Evolutionary conservation across 805 yeast species (phyloP).

Genomic region (Candida railenensis): DNA sequence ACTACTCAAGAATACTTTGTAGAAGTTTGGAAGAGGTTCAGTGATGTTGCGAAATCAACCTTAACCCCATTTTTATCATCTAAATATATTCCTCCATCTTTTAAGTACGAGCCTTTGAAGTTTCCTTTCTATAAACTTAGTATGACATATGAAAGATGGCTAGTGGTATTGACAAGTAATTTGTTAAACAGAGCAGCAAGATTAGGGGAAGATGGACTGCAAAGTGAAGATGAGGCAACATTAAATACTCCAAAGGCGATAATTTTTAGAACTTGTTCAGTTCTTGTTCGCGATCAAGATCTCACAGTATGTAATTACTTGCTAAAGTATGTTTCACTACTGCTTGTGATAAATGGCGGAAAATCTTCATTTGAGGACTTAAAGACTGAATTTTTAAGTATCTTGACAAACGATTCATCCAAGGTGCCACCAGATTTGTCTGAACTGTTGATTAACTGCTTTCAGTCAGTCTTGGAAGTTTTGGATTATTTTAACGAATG

Average conservation of each 20-base stretch:
- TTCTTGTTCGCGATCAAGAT: constrained; percentile 68
- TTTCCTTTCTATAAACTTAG: constrained; percentile 67
- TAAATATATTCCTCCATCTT: constrained; percentile 61
- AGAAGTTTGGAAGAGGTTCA: constrained; percentile 59
- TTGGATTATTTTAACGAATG: constrained; percentile 84
- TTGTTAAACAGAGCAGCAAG: constrained; percentile 47
- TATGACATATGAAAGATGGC: constrained; percentile 68
- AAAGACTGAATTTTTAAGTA: constrained; percentile 55
- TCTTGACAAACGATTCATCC: constrained; percentile 51
- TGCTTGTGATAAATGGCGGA: constrained; percentile 53
- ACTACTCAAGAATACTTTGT: constrained; percentile 15
- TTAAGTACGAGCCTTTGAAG: constrained; percentile 42
- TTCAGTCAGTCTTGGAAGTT: constrained; percentile 71
- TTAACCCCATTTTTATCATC: constrained; percentile 75
- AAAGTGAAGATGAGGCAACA: constrained; percentile 9
- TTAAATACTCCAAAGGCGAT: constrained; percentile 15
- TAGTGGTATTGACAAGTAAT: constrained; percentile 66
- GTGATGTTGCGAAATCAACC: constrained; percentile 67
- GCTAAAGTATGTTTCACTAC: constrained; percentile 73
- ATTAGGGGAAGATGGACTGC: constrained; percentile 9
- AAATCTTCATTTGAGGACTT: constrained; percentile 43
- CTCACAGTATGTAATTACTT: constrained; percentile 65
- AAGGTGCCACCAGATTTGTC: constrained; percentile 47
- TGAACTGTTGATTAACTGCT: constrained; percentile 64
- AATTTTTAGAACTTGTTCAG: constrained; percentile 64